Evolutionary conservation across 2,329 filamentous ascomycete genomes (phyloP), one percentile per base, ranked within the genome.

Genomic region (Calonectria pseudoreteaudii): DNA sequence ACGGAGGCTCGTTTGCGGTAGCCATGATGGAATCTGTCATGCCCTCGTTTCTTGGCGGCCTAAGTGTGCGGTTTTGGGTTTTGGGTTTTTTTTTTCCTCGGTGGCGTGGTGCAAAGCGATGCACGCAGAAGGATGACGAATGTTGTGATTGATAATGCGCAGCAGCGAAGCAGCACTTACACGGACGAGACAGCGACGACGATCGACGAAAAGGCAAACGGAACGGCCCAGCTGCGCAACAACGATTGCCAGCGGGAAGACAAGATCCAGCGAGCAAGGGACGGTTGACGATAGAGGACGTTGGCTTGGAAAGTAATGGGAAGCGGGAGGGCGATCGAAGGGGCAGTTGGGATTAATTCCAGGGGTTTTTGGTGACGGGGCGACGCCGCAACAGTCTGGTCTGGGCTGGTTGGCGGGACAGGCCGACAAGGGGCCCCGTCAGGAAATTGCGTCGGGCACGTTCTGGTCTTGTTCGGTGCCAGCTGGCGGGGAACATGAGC

Each of bases 1-100:
- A 66, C 26, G 81, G 79, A 64, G 76, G 80, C 68, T 83, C 79
- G 77, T 83, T 81, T 74, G 81, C 76, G 74, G 82, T 81, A 47
- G 84, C 82, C 83, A 86, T 86, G 74, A 75, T 78, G 66, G 66
- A 73, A 66, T 68, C 26, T 44, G 67, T 50, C 64, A 62, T 66
- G 64, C 56, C 58, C 52, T 73, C n/a, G 71, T 47, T 52, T 64
- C 70, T 23, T 53, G 41, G 20, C 18, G 23, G 62, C 23, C 36
- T 18, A n/a, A 4, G 53, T 34, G 30, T 62, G 65, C 36, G 62
- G 47, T 31, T 60, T 56, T n/a, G 28, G 58, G 44, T 18, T 47
- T n/a, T n/a, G n/a, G n/a, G n/a, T 47, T 47, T 47, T 49, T 34
- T 47, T 47, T 47, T 6, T 38, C 41, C 52, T 49, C 38, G 60